Evolutionary conservation across 2,329 filamentous ascomycete species (phyloP).

Genomic region (Neofusicoccum laricinum): DNA sequence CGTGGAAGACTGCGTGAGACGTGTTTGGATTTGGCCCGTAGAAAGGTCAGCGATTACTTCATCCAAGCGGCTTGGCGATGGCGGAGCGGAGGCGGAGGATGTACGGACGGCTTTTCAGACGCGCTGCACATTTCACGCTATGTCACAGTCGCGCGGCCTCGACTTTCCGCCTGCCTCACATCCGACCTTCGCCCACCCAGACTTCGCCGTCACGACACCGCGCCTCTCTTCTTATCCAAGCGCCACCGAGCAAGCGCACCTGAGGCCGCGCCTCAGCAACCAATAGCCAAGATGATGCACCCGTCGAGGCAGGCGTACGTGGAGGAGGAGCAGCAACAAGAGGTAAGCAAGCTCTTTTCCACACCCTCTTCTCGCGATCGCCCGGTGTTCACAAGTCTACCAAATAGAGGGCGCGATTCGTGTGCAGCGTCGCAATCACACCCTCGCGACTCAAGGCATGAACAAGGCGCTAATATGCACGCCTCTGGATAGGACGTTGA

Average conservation of each 20-base stretch:
- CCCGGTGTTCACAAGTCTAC: constrained; percentile 23
- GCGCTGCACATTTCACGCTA: not conserved
- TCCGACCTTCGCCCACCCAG: not conserved
- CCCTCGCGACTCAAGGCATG: constrained; percentile 1
- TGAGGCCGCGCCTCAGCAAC: not conserved
- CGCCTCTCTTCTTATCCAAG: not conserved
- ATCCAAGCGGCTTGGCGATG: not conserved
- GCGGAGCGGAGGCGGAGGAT: constrained; percentile 4
- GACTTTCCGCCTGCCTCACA: not conserved
- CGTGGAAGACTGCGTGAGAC: not conserved
- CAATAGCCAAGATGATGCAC: constrained; percentile 59
- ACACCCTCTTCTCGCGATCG: constrained; percentile 24
- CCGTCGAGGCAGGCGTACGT: constrained; percentile 91
- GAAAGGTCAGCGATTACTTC: not conserved
- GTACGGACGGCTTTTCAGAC: not conserved
- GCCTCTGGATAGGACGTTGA: constrained; percentile 46
- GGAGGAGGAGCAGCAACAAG: constrained; percentile 67
- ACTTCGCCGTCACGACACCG: not conserved
- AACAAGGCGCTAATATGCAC: constrained; percentile 12
- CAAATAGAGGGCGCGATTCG: constrained; percentile 15
- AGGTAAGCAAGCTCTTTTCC: constrained; percentile 53
- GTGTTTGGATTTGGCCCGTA: not conserved
- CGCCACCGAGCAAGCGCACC: not conserved
- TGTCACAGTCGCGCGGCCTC: not conserved
- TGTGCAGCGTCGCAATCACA: constrained; percentile 6